Base-by-base conservation (phyloP, 192 early-diverging fungal species). In the Chytriomyces confervae region DNA sequence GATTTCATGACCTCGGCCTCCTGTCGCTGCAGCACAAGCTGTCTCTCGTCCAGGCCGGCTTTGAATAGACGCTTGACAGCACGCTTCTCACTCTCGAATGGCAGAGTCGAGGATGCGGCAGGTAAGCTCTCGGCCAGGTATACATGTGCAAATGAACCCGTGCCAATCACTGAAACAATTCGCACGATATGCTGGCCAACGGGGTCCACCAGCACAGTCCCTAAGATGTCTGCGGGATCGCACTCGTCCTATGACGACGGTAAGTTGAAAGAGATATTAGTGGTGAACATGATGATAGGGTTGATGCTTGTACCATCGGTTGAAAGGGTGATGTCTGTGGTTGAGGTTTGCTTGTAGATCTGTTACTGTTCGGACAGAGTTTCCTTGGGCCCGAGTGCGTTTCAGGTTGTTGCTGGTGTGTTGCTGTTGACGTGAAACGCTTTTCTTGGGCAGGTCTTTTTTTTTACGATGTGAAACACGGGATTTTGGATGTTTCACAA, bases 71-170 rank as follows among this genome's bases (percentile, higher is more conserved):
- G 61, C 72, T 82, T 82, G 4, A 82, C 81, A 5, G 81, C 81
- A 27, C 78, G 71, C 57, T 68, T 73, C 43, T 69, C 71, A 46
- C 50, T 23, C 9, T 24, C 77, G n/a, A 23, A 27, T 24, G 16
- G 63, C 50, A 53, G 16, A 7, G 48, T 24, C 10, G 72, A n/a
- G 36, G 36, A 36, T 36, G 36, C 36, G 36, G 36, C 36, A 36
- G 36, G 74, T 10, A 62, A 29, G 44, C 69, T 75, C 46, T 79
- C 75, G 48, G 82, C 85, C 8, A 81, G 72, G 75, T 82, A 86
- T 6, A 86, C 85, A n/a, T 79, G 79, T 5, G 85, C 85, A 75
- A 86, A 86, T 27, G 83, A 84, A 9, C 85, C 85, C 8, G 82
- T 83, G 57, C 81, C 81, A 69, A 86, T 82, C 18, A 84, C 68